Conservation (phyloP, 768 basidiomycete genomes). For the Xerocomellus amylosporus region DNA sequence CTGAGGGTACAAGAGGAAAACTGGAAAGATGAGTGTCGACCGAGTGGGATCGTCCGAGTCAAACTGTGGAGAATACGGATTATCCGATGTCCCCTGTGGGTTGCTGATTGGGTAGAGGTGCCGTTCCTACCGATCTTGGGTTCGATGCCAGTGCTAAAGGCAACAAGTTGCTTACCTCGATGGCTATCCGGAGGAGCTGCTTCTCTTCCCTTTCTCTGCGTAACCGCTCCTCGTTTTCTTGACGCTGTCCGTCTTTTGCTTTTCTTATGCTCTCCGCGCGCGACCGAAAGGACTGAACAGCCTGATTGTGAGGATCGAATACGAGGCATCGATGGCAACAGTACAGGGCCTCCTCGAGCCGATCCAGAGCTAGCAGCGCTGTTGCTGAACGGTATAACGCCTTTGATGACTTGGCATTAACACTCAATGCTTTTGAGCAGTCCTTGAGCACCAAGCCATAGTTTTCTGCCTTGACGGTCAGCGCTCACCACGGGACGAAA, state of each 20-base stretch:
- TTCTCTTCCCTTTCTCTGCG: conserved; percentile 52
- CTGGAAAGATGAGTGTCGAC: conserved; percentile 71
- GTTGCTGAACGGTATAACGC: conserved; percentile 83
- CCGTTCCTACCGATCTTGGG: conserved; percentile 53
- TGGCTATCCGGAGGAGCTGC: conserved; percentile 52
- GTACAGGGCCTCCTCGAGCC: conserved; percentile 80
- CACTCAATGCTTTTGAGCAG: conserved; percentile 65
- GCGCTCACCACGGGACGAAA: neutral
- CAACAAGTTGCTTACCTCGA: conserved; percentile 50
- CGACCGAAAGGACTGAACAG: conserved; percentile 49
- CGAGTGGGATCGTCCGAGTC: conserved; percentile 61
- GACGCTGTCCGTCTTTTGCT: conserved; percentile 50
- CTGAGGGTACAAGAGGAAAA: conserved; percentile 92
- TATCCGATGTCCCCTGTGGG: conserved; percentile 47
- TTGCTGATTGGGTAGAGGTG: conserved; percentile 61
- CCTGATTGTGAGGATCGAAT: conserved; percentile 56
- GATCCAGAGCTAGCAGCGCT: conserved; percentile 71
- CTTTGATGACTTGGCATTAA: conserved; percentile 71
- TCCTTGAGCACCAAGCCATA: conserved; percentile 84
- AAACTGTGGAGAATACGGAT: conserved; percentile 62
- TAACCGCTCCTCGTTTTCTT: conserved; percentile 48
- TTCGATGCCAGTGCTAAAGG: neutral
- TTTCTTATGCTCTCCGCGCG: conserved; percentile 45
- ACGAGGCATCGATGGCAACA: conserved; percentile 68
- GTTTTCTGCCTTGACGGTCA: conserved; percentile 57